Evolutionary conservation across 495 filamentous ascomycete genomes (phyloP), one percentile per base, ranked within the genome.

Genomic region (Penicillium arizonense): DNA sequence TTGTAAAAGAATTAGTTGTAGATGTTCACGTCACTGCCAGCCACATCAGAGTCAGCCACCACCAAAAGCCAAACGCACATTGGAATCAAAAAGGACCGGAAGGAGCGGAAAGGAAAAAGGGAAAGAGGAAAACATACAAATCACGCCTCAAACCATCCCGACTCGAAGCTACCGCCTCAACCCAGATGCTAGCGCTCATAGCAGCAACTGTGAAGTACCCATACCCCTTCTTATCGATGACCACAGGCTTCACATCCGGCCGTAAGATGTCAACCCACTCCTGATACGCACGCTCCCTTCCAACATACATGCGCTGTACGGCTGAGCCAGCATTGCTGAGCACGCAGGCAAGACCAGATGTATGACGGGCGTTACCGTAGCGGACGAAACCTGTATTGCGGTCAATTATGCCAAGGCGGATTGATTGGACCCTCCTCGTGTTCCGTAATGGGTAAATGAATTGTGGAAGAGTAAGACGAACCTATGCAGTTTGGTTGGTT

Each of bases 401-500:
- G 42, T 65, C 37, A 55, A 48, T n/a, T 50, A 32, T 39, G 41
- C 30, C 21, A 37, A 46, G 30, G 20, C 24, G 14, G 37, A 30
- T 16, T 9, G 30, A 42, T 30, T 5, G 28, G 28, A 30, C 28
- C 28, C 28, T 30, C 28, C 28, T 30, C 28, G 33, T 48, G 14
- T 30, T 20, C 14, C 46, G 21, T 8, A 21, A 16, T 13, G 20
- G 6, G 26, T 14, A 7, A 38, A 18, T 40, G 32, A 18, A n/a
- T 14, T n/a, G 26, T 7, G 50, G 13, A 46, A 40, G 6, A 35
- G 33, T 7, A 6, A 44, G 21, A 59, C 64, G 10, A 18, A 59
- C 87, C 87, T 52, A 91, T 79, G 63, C 87, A 90, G 32, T 82
- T 84, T 21, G 69, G 59, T 37, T 76, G 74, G 65, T 88, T 80